Evolutionary conservation across 2,329 filamentous ascomycete genomes (phyloP).

Genomic region (Dothistroma septosporum): DNA sequence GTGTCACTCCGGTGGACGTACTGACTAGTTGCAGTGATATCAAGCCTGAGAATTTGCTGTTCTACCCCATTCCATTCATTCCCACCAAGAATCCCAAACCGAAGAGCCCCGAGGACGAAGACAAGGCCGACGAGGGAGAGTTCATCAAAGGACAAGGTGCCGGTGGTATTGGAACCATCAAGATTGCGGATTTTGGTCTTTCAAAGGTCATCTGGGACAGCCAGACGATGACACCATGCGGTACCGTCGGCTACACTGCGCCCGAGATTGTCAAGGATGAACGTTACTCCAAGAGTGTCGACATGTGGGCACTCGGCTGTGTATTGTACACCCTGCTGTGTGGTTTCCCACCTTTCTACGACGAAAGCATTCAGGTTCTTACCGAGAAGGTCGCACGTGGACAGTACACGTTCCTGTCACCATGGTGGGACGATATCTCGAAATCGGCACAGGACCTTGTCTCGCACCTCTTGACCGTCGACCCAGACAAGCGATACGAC

Average conservation of each 20-base stretch:
- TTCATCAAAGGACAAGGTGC: constrained; percentile 76
- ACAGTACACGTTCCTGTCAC: constrained; percentile 95
- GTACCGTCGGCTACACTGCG: constrained; percentile 95
- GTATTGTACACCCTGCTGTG: constrained; percentile 95
- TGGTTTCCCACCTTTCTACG: constrained; percentile 97
- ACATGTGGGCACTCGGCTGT: constrained; percentile 98
- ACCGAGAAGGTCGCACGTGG: constrained; percentile 97
- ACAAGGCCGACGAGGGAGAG: constrained; percentile 95
- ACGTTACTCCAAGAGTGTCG: constrained; percentile 95
- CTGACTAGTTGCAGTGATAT: constrained; percentile 68
- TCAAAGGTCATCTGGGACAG: constrained; percentile 98
- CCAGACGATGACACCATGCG: constrained; percentile 98
- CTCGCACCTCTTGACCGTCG: constrained; percentile 86
- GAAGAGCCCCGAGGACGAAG: constrained; percentile 82
- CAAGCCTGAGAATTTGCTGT: constrained; percentile 95
- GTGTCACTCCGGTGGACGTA: neutral
- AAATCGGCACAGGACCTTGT: constrained; percentile 92
- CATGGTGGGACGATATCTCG: constrained; percentile 99
- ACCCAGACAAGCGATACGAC: constrained; percentile 90
- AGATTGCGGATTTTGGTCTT: constrained; percentile 95
- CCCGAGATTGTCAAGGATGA: constrained; percentile 99
- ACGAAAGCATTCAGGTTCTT: constrained; percentile 93
- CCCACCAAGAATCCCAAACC: constrained; percentile 78
- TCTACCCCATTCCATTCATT: constrained; percentile 78
- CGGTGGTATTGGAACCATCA: constrained; percentile 90